These are phyloP conservation scores for Xylaria palmicola DNA, from an alignment of 495 filamentous ascomycete species.

Conservation along the genomic window DNA sequence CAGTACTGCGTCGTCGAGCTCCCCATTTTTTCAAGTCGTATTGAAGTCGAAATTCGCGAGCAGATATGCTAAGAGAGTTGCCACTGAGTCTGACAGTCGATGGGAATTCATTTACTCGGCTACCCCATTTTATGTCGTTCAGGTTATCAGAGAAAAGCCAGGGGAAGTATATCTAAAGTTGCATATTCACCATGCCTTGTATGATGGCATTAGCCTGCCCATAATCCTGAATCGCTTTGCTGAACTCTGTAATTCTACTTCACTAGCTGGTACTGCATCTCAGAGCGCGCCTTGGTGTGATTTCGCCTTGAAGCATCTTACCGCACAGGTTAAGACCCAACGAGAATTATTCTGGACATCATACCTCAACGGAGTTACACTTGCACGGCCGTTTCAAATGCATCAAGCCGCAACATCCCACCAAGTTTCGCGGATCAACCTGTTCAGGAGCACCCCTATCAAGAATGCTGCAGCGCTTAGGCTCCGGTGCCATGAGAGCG, in stretches of 20 bases:
- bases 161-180: constrained; percentile 36
- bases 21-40: constrained; percentile 56
- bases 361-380: constrained; percentile 42
- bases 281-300: constrained; percentile 21
- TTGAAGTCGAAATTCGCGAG: constrained; percentile 27
- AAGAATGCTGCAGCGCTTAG: constrained; percentile 15
- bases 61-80: not conserved
- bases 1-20: constrained; percentile 38
- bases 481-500: constrained; percentile 19
- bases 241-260: constrained; percentile 17
- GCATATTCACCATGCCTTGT: constrained; percentile 72
- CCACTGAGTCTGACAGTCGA: not conserved
- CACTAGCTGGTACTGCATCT: not conserved
- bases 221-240: constrained; percentile 42
- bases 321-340: constrained; percentile 13
- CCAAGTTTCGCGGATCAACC: constrained; percentile 4
- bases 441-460: constrained; percentile 23
- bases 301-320: constrained; percentile 15
- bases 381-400: not conserved
- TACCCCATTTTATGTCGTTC: constrained; percentile 20
- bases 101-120: constrained; percentile 15
- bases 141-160: constrained; percentile 1
- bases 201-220: constrained; percentile 70
- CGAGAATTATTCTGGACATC: constrained; percentile 52
- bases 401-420: not conserved